phyloP scores from a whole-genome alignment of 306 rosid species.

The Macrotyloma uniflorum region DNA sequence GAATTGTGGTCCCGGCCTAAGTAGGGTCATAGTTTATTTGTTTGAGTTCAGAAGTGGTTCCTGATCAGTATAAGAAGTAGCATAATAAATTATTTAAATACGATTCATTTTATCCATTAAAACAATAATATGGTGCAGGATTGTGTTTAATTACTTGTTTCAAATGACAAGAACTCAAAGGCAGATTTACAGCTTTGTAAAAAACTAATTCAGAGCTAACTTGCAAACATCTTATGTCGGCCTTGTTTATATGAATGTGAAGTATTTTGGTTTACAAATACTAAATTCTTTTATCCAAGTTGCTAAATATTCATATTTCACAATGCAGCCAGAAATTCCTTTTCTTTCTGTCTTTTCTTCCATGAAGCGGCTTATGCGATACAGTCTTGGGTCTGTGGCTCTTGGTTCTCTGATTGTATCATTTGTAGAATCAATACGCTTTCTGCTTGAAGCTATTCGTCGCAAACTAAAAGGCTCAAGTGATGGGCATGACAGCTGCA shows the following conservation, averaged over 20 bases:
- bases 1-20: neutral
- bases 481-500: constrained; percentile 58
- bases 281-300: constrained; percentile 10
- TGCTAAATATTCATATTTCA: constrained; percentile 36
- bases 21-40: neutral
- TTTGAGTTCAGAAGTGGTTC: constrained; percentile 27
- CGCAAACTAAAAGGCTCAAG: constrained; percentile 73
- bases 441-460: constrained; percentile 88
- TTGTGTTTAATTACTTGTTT: constrained; percentile 2
- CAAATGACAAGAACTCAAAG: constrained; percentile 14
- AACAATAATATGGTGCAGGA: neutral
- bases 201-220: constrained; percentile 9
- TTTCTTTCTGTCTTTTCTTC: constrained; percentile 94
- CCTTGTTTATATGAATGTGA: too few species aligned
- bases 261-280: neutral
- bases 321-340: constrained; percentile 86
- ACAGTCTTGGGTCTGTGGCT: constrained; percentile 90
- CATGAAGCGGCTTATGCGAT: constrained; percentile 78
- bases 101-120: neutral
- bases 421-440: constrained; percentile 88
- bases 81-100: constrained; percentile 16
- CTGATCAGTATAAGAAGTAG: neutral
- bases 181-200: neutral
- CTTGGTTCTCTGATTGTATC: constrained; percentile 89
- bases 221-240: too few species aligned